Evolutionary conservation across 495 filamentous ascomycete genomes (phyloP), one percentile per base, ranked within the genome.

Genomic region (Daldinia loculata): DNA sequence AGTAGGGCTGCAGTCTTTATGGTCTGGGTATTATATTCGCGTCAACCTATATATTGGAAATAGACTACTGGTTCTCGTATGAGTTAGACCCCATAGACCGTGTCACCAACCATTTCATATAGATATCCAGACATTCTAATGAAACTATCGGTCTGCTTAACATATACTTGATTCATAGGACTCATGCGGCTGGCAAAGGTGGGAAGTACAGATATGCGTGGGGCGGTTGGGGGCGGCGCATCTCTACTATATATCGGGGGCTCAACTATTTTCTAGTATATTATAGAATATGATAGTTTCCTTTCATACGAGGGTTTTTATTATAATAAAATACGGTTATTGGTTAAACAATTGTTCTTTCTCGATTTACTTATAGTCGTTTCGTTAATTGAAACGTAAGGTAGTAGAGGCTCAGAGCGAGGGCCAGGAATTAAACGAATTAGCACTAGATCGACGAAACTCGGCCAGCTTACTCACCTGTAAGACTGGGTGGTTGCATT

Each of bases 1-100:
- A 22, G 14, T 24, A 48, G 19, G 43, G 19, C 43, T 65, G 53
- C 29, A 38, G 17, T 50, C 53, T 30, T 53, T 53, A 48, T 22
- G 7, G 12, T 15, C 3, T 24, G 3, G 19, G 17, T 22, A 1
- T 48, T 24, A 22, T 48, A 48, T 24, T 36, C 12, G 11, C 12
- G 32, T 34, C 0, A 34, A 34, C 9, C 32, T 34, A 11, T 34
- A 8, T 32, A 11, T 34, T 12, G 3, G 9, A 34, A 9, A 12
- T 34, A 11, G 34, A 14, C 34, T 12, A 14, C 1, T 14, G 11
- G 3, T 48, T 48, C 22, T 48, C 19, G 3, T 48, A 24, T 11
- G 43, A 48, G 4, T 19, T 22, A 22, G 41, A 17, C 41, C 41
- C 41, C 15, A 45, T 48, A 3, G 17, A 19, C 9, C 43, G 43